Evolutionary conservation across 1,284 basidiomycete genomes (phyloP).

Genomic region (Apiotrichum gracile): DNA sequence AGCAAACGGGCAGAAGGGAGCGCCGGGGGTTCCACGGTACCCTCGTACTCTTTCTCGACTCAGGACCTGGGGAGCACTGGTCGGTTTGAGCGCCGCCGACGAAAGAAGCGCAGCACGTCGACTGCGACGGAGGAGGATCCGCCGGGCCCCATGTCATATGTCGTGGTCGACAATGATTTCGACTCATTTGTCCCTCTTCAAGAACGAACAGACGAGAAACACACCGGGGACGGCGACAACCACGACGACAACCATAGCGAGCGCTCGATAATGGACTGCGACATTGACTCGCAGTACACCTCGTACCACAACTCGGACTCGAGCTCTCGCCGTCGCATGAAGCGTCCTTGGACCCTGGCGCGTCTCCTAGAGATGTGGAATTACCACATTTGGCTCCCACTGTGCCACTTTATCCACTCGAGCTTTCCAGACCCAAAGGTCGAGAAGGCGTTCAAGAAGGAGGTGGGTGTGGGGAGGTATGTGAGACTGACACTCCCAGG

Average conservation of each 20-base stretch:
- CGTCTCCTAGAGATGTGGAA: neutral
- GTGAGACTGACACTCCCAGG: slow-evolving; percentile 29
- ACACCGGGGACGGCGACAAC: neutral
- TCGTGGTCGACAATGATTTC: neutral
- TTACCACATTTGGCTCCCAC: neutral
- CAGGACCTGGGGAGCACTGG: too few species aligned
- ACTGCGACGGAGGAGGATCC: neutral
- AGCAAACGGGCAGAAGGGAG: neutral
- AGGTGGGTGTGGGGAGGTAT: slow-evolving; percentile 28
- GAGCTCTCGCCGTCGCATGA: neutral
- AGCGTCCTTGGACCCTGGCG: neutral
- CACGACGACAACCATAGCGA: too few species aligned
- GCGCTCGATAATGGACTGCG: neutral
- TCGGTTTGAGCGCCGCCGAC: neutral
- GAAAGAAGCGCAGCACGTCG: neutral
- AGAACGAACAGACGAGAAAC: neutral
- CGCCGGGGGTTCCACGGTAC: neutral
- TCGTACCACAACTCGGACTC: neutral
- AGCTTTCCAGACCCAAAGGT: slow-evolving; percentile 37
- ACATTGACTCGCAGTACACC: neutral
- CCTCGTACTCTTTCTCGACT: too few species aligned
- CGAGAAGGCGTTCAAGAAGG: slow-evolving; percentile 34
- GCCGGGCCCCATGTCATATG: neutral
- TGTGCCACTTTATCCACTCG: slow-evolving; percentile 35
- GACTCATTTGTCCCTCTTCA: neutral